Percentiles rank a stretch among this genome's conserved stretches.
phyloP scores from a whole-genome alignment of 2,329 filamentous ascomycete genomes.

The Juglanconis sp. region DNA sequence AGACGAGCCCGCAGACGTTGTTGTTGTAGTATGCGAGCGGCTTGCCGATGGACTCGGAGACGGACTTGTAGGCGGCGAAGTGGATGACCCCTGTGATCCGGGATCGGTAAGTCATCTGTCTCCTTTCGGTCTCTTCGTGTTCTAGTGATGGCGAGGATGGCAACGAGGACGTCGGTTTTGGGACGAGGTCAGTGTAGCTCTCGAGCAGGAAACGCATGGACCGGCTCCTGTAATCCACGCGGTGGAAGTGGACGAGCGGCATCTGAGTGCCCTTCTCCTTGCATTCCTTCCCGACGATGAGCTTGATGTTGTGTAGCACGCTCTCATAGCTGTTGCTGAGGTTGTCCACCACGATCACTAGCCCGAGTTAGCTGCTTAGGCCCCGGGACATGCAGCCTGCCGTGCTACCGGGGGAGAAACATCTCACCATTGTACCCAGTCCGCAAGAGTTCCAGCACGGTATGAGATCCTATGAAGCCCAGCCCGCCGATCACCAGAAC shows the following conservation, averaged over 20 bases:
- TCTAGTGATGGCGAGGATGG: not conserved
- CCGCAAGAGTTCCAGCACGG: conserved; percentile 50
- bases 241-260: conserved; percentile 34
- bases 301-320: conserved; percentile 28
- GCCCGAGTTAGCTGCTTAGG: not conserved
- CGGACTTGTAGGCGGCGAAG: conserved; percentile 66
- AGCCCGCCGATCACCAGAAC: conserved; percentile 51
- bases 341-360: conserved; percentile 43
- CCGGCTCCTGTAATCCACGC: conserved; percentile 36
- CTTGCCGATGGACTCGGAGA: conserved; percentile 58
- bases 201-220: conserved; percentile 36
- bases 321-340: conserved; percentile 40
- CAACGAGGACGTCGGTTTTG: not conserved
- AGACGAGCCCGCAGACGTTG: conserved; percentile 62
- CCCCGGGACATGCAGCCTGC: not conserved
- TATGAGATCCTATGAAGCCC: conserved; percentile 56
- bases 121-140: conserved; percentile 8
- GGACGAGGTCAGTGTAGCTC: conserved; percentile 28
- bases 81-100: conserved; percentile 64
- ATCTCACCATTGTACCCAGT: conserved; percentile 44
- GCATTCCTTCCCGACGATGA: conserved; percentile 27
- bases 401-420: not conserved
- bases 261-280: conserved; percentile 21
- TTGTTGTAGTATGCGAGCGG: conserved; percentile 66
- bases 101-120: conserved; percentile 32